A percentile compares a stretch with the other conserved stretches of the same genome.
Evolutionary conservation across 495 filamentous ascomycete genomes (phyloP).

Genomic region (Xylaria flabelliformis): DNA sequence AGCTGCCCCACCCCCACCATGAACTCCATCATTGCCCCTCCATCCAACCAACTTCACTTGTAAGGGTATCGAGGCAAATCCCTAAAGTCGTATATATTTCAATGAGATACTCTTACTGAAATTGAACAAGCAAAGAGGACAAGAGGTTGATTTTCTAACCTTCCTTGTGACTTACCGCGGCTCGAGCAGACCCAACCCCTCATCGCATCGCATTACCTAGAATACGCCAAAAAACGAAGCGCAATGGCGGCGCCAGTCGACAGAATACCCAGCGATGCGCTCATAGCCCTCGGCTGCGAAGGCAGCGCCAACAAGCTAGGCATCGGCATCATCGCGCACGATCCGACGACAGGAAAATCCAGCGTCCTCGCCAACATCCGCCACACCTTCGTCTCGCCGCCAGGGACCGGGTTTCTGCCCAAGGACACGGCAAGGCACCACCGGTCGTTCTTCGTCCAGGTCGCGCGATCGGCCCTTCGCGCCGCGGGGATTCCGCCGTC

Average conservation of each 20-base stretch:
- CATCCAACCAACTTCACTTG: constrained; percentile 11
- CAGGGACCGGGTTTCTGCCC: constrained; percentile 92
- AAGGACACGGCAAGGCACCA: constrained; percentile 96
- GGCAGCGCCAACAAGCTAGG: constrained; percentile 98
- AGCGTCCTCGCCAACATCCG: constrained; percentile 91
- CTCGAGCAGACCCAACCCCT: not conserved
- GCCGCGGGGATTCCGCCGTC: constrained; percentile 65
- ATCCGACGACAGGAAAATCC: constrained; percentile 62
- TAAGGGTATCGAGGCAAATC: not conserved
- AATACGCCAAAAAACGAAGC: not conserved
- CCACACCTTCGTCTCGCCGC: constrained; percentile 90
- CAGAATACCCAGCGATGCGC: constrained; percentile 33
- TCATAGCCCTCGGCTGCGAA: constrained; percentile 89
- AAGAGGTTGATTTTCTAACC: not conserved
- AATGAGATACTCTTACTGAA: not conserved
- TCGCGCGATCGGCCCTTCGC: constrained; percentile 77
- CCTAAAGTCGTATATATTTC: not conserved
- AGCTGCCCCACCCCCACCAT: constrained; percentile 25
- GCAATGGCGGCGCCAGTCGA: constrained; percentile 11
- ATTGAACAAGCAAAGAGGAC: not conserved
- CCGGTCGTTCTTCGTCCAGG: constrained; percentile 77
- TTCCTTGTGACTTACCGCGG: not conserved
- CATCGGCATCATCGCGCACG: constrained; percentile 89
- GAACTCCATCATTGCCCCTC: constrained; percentile 17
- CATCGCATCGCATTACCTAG: not conserved